Evolutionary conservation across 768 basidiomycete genomes (phyloP), one percentile per base, ranked within the genome.

Genomic region (Boletus bicolor): DNA sequence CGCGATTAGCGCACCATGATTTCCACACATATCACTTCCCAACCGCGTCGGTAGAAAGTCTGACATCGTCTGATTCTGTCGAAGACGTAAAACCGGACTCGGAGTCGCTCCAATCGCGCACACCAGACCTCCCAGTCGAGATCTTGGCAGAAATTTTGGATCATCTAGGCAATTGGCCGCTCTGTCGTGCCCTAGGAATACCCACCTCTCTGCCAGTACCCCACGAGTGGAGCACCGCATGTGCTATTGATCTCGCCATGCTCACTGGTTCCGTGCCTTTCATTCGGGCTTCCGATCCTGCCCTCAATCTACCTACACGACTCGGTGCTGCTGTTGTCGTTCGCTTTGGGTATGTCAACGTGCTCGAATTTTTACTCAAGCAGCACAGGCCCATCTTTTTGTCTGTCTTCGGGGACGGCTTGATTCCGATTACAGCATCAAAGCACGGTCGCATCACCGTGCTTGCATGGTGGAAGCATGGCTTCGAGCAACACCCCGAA

Each of bases 161-260:
- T 55, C 82, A 87, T 60, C 69, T 91, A 9, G 89, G 86, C 14
- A 86, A 91, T 68, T 95, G 91, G 90, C 88, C 93, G 62, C 83
- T 95, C 9, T 77, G 86, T 12, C 86, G 83, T 56, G 86, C 92
- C 14, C 82, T 93, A 36, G 83, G 85, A 19, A 75, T 93, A 1
- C 87, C 85, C 11, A 89, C 89, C 6, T 82, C 82, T 9, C 69
- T 93, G 0, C 71, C 81, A 5, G 78, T 76, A 28, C 90, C 91
- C 10, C 70, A 75, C 6, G 84, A 86, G 24, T 95, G 93, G 93
- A 74, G 73, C 46, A 80, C 81, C 41, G 88, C 92, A 7, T 82
- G 85, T 19, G 64, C 72, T 28, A 84, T 82, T 7, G 92, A 95
- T 72, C 72, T 80, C 48, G 85, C 87, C 24, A 85, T 93, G 69